Evolutionary conservation across 305 asterid genomes (phyloP).

Genomic region (Fraxinus paxiana): DNA sequence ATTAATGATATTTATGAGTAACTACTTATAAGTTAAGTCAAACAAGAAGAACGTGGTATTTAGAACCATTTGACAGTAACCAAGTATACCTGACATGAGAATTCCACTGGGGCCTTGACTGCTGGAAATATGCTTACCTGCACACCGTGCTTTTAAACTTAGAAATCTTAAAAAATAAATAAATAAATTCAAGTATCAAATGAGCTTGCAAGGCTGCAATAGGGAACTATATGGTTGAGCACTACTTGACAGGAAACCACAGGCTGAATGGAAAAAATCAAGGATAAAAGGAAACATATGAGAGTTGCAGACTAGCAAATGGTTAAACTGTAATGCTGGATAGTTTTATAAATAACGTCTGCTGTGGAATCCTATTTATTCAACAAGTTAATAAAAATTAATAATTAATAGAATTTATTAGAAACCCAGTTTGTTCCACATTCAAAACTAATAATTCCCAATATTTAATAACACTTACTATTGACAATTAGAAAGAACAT

Average conservation of each 20-base stretch:
- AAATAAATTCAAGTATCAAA: not conserved
- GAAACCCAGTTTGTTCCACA: not conserved
- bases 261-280: not conserved
- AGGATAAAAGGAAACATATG: not conserved
- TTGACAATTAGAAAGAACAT: not conserved
- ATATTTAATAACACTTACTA: not conserved
- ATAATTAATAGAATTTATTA: not conserved
- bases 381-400: not conserved
- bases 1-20: not conserved
- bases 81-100: conserved; percentile 69
- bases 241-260: conserved; percentile 3
- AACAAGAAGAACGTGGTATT: not conserved
- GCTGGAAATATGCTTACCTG: conserved; percentile 88
- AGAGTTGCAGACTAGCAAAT: not conserved
- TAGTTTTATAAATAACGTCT: not conserved
- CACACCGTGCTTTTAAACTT: conserved; percentile 22
- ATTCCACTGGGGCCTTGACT: conserved; percentile 83
- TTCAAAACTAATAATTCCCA: not conserved
- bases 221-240: not conserved
- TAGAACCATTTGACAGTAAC: conserved; percentile 1
- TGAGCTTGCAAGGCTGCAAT: not conserved
- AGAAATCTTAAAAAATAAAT: conserved; percentile 3
- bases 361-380: not conserved
- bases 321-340: not conserved
- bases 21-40: not conserved